phyloP scores from a whole-genome alignment of 768 basidiomycete genomes.

The Epithele typhae region DNA sequence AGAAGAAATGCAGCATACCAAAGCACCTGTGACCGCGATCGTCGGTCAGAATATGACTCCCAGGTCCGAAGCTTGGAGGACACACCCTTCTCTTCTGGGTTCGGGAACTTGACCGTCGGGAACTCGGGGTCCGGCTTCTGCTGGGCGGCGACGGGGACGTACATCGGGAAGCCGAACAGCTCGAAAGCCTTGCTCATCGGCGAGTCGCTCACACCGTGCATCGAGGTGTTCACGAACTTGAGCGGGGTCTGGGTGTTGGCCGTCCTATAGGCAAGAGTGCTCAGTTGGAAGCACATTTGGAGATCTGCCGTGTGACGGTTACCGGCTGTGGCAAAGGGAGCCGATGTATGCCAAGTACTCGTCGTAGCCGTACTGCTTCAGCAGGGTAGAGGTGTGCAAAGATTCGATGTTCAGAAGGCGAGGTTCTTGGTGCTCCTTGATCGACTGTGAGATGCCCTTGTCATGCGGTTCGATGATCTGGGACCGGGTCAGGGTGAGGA shows the following conservation, averaged over 20 bases:
- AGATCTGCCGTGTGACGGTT: neutral
- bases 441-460: slow-evolving; percentile 64
- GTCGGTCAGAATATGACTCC: no score
- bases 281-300: no score
- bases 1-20: slow-evolving; percentile 15
- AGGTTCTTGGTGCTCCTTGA: slow-evolving; percentile 57
- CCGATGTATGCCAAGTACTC: slow-evolving; percentile 8
- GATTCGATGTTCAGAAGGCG: slow-evolving; percentile 36
- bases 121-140: slow-evolving; percentile 78
- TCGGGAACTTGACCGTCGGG: slow-evolving; percentile 80
- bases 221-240: slow-evolving; percentile 81
- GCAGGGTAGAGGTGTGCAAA: slow-evolving; percentile 32
- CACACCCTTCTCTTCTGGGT: slow-evolving; percentile 86
- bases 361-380: neutral
- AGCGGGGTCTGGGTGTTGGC: slow-evolving; percentile 35
- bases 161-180: slow-evolving; percentile 53
- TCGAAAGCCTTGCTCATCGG: slow-evolving; percentile 57
- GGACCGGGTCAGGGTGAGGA: neutral
- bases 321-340: slow-evolving; percentile 8
- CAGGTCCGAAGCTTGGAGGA: neutral
- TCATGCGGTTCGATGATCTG: slow-evolving; percentile 88
- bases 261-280: slow-evolving; percentile 10
- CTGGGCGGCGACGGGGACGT: slow-evolving; percentile 62
- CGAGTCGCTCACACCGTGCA: slow-evolving; percentile 84
- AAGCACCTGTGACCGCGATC: slow-evolving; percentile 17